These are phyloP conservation scores for Colletotrichum chlorophyti DNA, from an alignment of 2,329 filamentous ascomycete genomes.

Conservation along the genomic window DNA sequence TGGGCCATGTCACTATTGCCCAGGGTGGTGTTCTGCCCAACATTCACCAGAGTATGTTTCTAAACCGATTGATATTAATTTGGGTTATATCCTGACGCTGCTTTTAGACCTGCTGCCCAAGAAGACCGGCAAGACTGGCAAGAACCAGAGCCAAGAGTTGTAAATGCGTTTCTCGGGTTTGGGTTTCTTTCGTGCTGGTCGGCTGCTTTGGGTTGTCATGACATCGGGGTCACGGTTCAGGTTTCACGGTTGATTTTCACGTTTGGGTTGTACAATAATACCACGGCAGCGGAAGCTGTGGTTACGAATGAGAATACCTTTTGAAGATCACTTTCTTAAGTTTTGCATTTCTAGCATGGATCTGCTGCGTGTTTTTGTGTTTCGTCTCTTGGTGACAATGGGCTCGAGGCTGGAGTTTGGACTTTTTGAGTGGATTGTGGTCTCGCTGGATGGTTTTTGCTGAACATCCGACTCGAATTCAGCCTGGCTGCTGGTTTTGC, in stretches of 20 bases:
- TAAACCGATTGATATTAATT: not conserved
- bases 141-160: conserved; percentile 93
- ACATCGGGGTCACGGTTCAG: conserved; percentile 83
- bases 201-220: conserved; percentile 77
- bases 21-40: conserved; percentile 97
- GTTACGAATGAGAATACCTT: conserved; percentile 68
- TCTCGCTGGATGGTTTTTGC: too few relatives aligned
- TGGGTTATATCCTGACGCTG: conserved; percentile 45
- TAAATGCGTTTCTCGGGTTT: conserved; percentile 64
- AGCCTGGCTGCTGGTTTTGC: too few relatives aligned
- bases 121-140: conserved; percentile 96
- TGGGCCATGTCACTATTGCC: conserved; percentile 95
- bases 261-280: conserved; percentile 78
- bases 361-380: too few relatives aligned
- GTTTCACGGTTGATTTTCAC: conserved; percentile 68
- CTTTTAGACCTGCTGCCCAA: conserved; percentile 90
- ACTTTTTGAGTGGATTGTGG: too few relatives aligned
- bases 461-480: too few relatives aligned
- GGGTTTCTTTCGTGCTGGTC: conserved; percentile 65
- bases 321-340: conserved; percentile 43
- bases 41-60: conserved; percentile 89
- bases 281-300: conserved; percentile 60
- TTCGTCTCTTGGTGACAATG: too few relatives aligned
- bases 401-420: too few relatives aligned
- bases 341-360: not conserved